phyloP scores from a whole-genome alignment of 139 green algal genomes.

The Desmodesmus armatus region DNA sequence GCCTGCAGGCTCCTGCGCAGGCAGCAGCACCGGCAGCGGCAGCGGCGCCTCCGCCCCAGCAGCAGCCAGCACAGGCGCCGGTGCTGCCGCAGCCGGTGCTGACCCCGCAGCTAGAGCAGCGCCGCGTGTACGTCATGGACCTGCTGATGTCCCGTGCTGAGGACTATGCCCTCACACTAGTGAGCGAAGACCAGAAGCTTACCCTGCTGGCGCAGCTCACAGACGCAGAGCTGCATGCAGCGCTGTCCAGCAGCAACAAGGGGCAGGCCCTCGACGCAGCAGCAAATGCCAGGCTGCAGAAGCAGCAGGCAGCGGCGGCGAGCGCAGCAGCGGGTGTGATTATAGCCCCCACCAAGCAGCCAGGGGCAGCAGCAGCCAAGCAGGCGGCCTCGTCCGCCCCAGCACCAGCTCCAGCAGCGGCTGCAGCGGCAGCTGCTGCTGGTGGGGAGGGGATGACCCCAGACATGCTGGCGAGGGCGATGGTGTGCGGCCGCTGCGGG shows the following conservation, averaged over 20 bases:
- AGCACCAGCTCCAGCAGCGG: conserved; percentile 8
- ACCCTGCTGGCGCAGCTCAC: not conserved
- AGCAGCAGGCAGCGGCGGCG: conserved; percentile 13
- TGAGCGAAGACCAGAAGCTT: conserved; percentile 12
- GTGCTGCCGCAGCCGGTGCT: not conserved
- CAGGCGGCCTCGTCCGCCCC: too few relatives aligned
- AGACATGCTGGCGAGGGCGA: not conserved
- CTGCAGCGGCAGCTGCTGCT: conserved; percentile 5
- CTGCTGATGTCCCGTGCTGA: conserved; percentile 20
- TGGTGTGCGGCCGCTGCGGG: conserved; percentile 37
- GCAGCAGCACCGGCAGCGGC: not conserved
- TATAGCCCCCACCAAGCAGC: too few relatives aligned
- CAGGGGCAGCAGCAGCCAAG: conserved; percentile 17
- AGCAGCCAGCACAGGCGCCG: too few relatives aligned
- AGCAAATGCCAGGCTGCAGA: too few relatives aligned
- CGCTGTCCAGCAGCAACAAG: not conserved
- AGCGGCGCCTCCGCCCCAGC: not conserved
- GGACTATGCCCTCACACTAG: conserved; percentile 7
- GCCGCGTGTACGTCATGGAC: conserved; percentile 11
- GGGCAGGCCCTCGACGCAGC: conserved; percentile 16
- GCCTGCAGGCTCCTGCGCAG: not conserved
- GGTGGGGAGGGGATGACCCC: not conserved
- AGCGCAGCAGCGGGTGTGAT: too few relatives aligned
- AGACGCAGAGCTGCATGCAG: not conserved
- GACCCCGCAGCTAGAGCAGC: not conserved